phyloP scores from a whole-genome alignment of 2,329 filamentous ascomycete genomes.

The Colletotrichum somersetense region DNA sequence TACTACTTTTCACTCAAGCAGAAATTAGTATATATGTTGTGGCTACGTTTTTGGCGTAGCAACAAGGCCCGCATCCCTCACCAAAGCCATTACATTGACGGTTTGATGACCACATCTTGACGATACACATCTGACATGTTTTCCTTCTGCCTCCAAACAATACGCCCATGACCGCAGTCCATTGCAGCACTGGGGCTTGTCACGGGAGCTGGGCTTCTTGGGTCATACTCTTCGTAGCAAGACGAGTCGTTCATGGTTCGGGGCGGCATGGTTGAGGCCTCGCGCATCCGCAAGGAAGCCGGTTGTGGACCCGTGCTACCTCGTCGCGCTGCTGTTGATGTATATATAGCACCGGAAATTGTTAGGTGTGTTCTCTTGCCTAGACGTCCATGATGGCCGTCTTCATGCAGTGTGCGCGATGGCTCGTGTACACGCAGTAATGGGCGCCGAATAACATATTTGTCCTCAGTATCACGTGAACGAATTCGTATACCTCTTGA shows the following conservation, averaged over 20 bases:
- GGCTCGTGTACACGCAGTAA: conserved; percentile 50
- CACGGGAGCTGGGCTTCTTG: conserved; percentile 52
- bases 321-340: not conserved
- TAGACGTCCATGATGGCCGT: conserved; percentile 1
- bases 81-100: not conserved
- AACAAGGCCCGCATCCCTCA: not conserved
- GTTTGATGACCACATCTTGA: not conserved
- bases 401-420: conserved; percentile 41
- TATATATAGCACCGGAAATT: not conserved
- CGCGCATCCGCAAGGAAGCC: not conserved
- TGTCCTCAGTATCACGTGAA: conserved; percentile 60
- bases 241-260: not conserved
- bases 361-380: not conserved
- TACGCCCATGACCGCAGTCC: not conserved
- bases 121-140: not conserved
- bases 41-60: not conserved
- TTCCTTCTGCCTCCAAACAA: not conserved
- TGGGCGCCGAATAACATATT: conserved; percentile 61
- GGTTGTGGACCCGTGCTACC: not conserved
- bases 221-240: conserved; percentile 59
- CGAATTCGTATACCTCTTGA: conserved; percentile 58
- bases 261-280: not conserved
- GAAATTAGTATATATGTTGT: too few species aligned
- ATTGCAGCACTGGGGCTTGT: not conserved
- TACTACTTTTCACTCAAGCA: not conserved